Conservation (phyloP, 768 basidiomycete species). For the Suillus subalutaceus region DNA sequence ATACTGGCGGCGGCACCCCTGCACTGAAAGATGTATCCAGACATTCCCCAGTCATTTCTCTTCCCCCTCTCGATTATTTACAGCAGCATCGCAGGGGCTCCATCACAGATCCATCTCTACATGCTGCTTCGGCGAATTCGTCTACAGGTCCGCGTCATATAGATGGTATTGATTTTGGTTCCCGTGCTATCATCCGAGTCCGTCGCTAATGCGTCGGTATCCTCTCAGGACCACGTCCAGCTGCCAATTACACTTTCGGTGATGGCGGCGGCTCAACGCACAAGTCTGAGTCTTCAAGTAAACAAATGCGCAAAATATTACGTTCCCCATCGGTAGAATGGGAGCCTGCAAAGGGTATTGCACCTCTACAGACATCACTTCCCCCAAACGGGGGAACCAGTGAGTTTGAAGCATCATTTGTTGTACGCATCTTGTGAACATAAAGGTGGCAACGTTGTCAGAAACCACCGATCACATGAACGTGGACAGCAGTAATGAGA, state of each 20-base stretch:
- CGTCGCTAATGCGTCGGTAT: constrained; percentile 36
- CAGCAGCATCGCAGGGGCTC: constrained; percentile 84
- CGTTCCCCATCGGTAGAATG: constrained; percentile 59
- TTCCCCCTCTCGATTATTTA: constrained; percentile 77
- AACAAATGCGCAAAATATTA: constrained; percentile 56
- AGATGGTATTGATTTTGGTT: constrained; percentile 24
- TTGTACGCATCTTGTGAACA: constrained; percentile 18
- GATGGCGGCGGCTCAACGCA: constrained; percentile 43
- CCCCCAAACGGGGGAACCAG: constrained; percentile 26
- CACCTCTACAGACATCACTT: constrained; percentile 22
- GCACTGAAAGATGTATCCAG: constrained; percentile 37
- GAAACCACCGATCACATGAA: constrained; percentile 41
- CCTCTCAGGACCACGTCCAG: constrained; percentile 53
- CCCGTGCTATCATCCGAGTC: constrained; percentile 15
- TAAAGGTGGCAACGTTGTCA: constrained; percentile 22
- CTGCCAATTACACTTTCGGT: constrained; percentile 72
- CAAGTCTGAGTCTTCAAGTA: constrained; percentile 40
- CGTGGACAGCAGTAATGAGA: constrained; percentile 36
- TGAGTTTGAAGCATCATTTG: constrained; percentile 22
- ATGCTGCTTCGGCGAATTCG: constrained; percentile 49
- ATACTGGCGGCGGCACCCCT: constrained; percentile 25
- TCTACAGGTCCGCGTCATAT: constrained; percentile 21
- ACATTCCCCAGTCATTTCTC: constrained; percentile 58
- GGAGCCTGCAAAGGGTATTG: constrained; percentile 23
- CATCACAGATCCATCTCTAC: constrained; percentile 80